These are phyloP conservation scores for Alternaria conjuncta DNA, from an alignment of 2,329 filamentous ascomycete genomes.

Conservation along the genomic window DNA sequence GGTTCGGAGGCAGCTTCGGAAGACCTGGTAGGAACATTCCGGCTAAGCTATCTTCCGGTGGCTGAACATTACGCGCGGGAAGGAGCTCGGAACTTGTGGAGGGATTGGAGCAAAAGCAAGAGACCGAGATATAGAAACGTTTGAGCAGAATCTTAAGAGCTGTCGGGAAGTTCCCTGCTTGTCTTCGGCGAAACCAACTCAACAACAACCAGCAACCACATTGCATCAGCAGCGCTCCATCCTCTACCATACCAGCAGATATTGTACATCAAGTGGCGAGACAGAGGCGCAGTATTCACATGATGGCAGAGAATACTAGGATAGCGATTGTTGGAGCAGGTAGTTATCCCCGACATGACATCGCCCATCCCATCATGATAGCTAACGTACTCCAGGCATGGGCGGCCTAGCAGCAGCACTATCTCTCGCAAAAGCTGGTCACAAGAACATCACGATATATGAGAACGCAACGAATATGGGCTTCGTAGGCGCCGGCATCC, in stretches of 20 bases:
- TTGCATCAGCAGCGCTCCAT: not conserved
- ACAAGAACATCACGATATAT: constrained; percentile 74
- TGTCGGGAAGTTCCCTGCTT: not conserved
- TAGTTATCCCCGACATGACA: constrained; percentile 9
- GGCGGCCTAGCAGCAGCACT: constrained; percentile 76
- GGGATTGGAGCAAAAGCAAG: not conserved
- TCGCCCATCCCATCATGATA: not conserved
- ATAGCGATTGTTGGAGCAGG: constrained; percentile 46
- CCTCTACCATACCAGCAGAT: not conserved
- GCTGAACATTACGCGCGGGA: not conserved
- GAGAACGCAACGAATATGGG: constrained; percentile 76
- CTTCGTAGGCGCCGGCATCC: constrained; percentile 85
- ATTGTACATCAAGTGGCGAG: not conserved
- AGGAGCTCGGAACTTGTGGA: constrained; percentile 3
- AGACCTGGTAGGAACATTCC: not conserved
- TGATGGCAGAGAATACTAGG: constrained; percentile 38
- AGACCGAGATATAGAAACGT: not conserved
- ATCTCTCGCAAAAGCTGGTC: constrained; percentile 76
- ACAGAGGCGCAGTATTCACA: not conserved
- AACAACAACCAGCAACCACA: not conserved
- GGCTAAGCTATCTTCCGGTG: constrained; percentile 12
- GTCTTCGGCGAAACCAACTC: not conserved
- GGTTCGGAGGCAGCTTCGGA: not conserved
- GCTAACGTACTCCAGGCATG: constrained; percentile 66
- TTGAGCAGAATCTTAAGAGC: not conserved